Conservation (phyloP, 148 eudicot genomes). For the Cornus controversa region DNA sequence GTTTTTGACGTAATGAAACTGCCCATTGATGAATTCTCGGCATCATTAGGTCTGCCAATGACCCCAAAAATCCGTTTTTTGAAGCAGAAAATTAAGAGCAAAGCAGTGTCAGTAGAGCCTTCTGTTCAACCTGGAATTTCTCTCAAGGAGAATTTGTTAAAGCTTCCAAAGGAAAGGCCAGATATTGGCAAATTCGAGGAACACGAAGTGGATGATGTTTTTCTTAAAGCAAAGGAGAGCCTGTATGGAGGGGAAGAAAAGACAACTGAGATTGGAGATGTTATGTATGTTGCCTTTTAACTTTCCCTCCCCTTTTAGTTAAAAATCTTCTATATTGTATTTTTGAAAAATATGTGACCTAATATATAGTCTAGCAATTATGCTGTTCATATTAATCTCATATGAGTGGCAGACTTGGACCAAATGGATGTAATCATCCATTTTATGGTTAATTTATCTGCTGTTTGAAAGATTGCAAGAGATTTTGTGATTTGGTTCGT, state of each 20-base stretch:
- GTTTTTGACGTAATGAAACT: slow-evolving; percentile 76
- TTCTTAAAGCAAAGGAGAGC: slow-evolving; percentile 37
- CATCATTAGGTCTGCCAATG: slow-evolving; percentile 86
- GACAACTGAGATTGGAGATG: slow-evolving; percentile 32
- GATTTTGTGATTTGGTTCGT: not conserved
- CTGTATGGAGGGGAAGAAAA: slow-evolving; percentile 29
- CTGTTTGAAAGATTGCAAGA: not conserved
- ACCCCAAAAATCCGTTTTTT: slow-evolving; percentile 77
- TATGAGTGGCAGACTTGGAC: not conserved
- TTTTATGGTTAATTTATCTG: not conserved
- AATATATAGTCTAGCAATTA: not conserved
- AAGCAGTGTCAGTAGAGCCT: slow-evolving; percentile 28
- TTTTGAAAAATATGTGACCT: not conserved
- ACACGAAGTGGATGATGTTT: slow-evolving; percentile 34
- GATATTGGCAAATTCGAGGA: slow-evolving; percentile 30
- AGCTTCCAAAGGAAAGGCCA: slow-evolving; percentile 15
- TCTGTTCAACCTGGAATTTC: slow-evolving; percentile 31
- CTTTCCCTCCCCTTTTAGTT: not conserved
- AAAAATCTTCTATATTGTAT: not conserved
- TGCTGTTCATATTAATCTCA: too few relatives aligned
- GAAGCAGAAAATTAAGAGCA: slow-evolving; percentile 45
- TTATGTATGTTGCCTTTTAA: slow-evolving; percentile 40
- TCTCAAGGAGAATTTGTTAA: slow-evolving; percentile 31
- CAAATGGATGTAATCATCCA: not conserved
- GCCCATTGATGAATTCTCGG: slow-evolving; percentile 72